phyloP scores from a whole-genome alignment of 1,139 yeast genomes.

The Scheffersomyces lignicola region DNA sequence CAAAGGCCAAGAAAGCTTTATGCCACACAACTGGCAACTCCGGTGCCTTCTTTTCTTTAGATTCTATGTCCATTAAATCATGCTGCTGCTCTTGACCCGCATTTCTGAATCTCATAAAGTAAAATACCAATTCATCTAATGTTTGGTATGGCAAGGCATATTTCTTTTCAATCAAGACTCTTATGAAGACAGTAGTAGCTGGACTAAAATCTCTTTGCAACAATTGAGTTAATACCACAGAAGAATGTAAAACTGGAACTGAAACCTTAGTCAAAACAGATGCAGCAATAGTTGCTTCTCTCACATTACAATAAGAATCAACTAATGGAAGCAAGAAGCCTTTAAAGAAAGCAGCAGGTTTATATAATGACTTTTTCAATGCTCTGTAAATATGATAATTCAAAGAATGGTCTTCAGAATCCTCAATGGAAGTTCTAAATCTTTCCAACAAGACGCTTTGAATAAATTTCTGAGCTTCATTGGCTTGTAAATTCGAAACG shows the following conservation, averaged over 20 bases:
- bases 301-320: conserved; percentile 78
- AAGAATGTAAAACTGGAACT: conserved; percentile 91
- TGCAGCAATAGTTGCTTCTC: conserved; percentile 95
- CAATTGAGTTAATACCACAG: conserved; percentile 88
- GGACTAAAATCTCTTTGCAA: conserved; percentile 85
- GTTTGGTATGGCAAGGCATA: conserved; percentile 97
- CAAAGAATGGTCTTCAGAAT: conserved; percentile 64
- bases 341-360: conserved; percentile 96
- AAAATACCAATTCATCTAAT: conserved; percentile 91
- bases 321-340: conserved; percentile 92
- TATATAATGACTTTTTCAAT: conserved; percentile 86
- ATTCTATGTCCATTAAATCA: conserved; percentile 31
- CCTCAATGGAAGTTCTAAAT: conserved; percentile 80
- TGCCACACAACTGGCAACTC: conserved; percentile 95
- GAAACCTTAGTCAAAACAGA: conserved; percentile 88
- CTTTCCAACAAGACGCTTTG: conserved; percentile 76
- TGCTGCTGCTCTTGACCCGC: conserved; percentile 33
- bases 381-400: conserved; percentile 94
- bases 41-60: conserved; percentile 48
- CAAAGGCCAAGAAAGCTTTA: conserved; percentile 89
- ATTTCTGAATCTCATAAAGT: conserved; percentile 83
- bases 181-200: conserved; percentile 85
- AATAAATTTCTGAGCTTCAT: conserved; percentile 85
- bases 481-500: conserved; percentile 84
- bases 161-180: conserved; percentile 87